Evolutionary conservation across 1,284 basidiomycete genomes (phyloP), one percentile per base, ranked within the genome.

Genomic region (Phaffia rhodozyma): DNA sequence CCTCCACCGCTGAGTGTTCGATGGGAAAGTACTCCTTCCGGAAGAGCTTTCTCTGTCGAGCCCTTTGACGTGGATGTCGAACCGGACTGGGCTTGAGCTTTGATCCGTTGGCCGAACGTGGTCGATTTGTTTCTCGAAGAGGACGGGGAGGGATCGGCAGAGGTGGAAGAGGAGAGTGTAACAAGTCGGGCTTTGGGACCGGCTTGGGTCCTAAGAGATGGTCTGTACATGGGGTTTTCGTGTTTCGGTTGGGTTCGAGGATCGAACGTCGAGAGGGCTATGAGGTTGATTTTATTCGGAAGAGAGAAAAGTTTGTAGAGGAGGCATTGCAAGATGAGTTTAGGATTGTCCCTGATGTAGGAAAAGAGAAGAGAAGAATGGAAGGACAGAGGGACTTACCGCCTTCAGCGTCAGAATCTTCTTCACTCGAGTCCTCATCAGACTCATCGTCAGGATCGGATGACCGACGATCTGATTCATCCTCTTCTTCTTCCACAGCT

Each of bases 401-500:
- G 16, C 70, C 73, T 56, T 73, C 73, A 65, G 81, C 80, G 60
- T 81, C 82, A 27, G 60, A 61, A 32, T 80, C 81, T 60, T 83
- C 80, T 58, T 72, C 71, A 18, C 70, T 74, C 38, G 67, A 67
- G 7, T 72, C 72, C 66, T 79, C 80, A 67, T 83, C 82, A 63
- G 79, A 81, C 23, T 75, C 71, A 60, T 78, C 76, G 50, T 76
- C 76, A 43, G 76, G 77, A 63, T 79, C 79, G 66, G 85, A 86
- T 4, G 89, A 89, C n/a, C 77, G 71, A 70, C 82, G 83, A 65
- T 91, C 89, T 71, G 87, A 90, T 73, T 92, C 87, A 29, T 91
- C 89, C 63, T 90, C 88, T 71, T 94, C 91, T 51, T 89, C 84
- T 72, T 92, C 89, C 29, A 91, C 91, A 5, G 88, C 89, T 0